Percentiles rank a stretch among this genome's conserved stretches.
phyloP scores from a whole-genome alignment of 331 rosid species.

The Pyrus hybrid region DNA sequence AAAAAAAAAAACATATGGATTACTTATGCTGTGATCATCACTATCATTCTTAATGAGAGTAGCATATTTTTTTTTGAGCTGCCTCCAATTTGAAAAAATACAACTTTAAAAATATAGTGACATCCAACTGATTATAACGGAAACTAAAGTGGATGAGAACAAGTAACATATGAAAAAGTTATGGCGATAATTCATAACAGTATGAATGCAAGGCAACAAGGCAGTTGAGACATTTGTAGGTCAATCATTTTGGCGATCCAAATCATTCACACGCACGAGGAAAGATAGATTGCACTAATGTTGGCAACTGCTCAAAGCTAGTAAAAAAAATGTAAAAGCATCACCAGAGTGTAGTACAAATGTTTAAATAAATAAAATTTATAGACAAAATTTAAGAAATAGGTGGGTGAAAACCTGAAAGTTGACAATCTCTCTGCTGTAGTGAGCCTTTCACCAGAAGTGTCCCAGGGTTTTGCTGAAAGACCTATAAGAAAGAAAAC shows the following conservation, averaged over 20 bases:
- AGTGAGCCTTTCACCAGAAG: slow-evolving; percentile 71
- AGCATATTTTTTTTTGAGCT: neutral
- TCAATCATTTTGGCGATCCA: neutral
- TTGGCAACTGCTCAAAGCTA: neutral
- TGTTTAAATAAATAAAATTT: neutral
- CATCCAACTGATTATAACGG: neutral
- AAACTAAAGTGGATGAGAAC: neutral
- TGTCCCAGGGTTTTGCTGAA: slow-evolving; percentile 78
- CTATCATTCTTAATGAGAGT: too few relatives aligned
- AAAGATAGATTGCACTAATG: neutral
- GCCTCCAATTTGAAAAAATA: neutral
- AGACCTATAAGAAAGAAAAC: slow-evolving; percentile 39
- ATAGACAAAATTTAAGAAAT: neutral
- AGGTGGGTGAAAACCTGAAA: slow-evolving; percentile 43
- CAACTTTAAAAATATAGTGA: neutral
- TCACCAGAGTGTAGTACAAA: neutral
- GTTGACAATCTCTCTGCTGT: slow-evolving; percentile 38
- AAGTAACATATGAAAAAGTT: neutral
- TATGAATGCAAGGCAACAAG: neutral
- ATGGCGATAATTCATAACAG: neutral
- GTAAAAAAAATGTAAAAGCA: too few relatives aligned
- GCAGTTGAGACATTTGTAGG: neutral
- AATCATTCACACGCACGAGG: neutral
- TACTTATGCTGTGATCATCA: too few relatives aligned
- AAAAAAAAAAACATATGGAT: too few relatives aligned